A percentile compares a stretch with the other conserved stretches of the same genome.
Conservation (phyloP, 78 protist species). For the Isochrysis galbana region DNA sequence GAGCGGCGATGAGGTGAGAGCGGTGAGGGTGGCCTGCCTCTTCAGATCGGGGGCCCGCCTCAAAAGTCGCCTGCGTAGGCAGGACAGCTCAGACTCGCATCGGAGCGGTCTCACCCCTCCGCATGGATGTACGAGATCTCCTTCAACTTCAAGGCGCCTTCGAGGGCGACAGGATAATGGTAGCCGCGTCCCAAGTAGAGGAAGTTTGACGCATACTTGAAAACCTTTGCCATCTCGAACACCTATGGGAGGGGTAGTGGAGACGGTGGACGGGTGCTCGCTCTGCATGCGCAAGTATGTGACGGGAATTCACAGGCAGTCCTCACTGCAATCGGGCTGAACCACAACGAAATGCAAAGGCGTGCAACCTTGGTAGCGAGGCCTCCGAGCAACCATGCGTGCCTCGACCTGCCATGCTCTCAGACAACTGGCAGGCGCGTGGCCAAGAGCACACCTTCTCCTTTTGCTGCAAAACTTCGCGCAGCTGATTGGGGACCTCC, state of each 20-base stretch:
- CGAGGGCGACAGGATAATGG: conserved; percentile 85
- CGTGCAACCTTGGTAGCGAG: too few relatives aligned
- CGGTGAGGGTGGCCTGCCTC: too few relatives aligned
- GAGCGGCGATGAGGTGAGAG: too few relatives aligned
- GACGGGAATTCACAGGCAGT: neutral
- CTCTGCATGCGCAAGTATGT: neutral
- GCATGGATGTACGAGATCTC: conserved; percentile 80
- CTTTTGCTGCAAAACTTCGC: neutral
- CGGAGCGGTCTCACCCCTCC: too few relatives aligned
- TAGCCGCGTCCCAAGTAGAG: conserved; percentile 93
- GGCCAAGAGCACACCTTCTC: neutral
- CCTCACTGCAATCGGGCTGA: neutral
- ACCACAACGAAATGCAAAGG: neutral
- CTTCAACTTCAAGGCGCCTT: conserved; percentile 86
- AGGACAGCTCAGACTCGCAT: too few relatives aligned
- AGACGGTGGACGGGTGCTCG: neutral
- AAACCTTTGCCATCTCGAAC: conserved; percentile 57
- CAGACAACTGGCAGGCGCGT: too few relatives aligned
- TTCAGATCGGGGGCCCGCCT: too few relatives aligned
- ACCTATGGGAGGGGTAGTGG: conserved; percentile 17
- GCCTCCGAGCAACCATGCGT: too few relatives aligned
- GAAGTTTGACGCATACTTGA: conserved; percentile 49
- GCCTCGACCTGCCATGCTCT: too few relatives aligned
- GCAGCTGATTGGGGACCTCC: neutral
- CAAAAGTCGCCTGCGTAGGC: too few relatives aligned